Evolutionary conservation across 75 land plant species (phyloP).

Genomic region (Cupressus sempervirens): DNA sequence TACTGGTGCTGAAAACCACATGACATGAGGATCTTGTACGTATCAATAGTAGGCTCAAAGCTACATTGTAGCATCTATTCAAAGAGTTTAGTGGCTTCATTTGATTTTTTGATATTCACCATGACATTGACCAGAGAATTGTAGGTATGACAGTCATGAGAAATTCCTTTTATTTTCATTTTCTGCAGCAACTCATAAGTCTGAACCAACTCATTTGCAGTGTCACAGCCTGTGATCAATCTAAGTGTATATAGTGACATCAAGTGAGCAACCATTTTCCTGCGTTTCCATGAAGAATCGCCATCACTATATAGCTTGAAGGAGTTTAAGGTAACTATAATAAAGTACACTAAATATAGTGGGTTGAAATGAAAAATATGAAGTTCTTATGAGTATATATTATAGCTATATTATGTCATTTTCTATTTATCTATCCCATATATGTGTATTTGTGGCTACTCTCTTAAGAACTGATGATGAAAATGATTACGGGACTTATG

Average conservation of each 20-base stretch:
- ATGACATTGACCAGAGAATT: slow-evolving; percentile 58
- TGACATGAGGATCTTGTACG: slow-evolving; percentile 67
- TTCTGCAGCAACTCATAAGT: slow-evolving; percentile 40
- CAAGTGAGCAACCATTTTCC: slow-evolving; percentile 31
- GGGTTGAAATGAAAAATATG: too few relatives aligned
- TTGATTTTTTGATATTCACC: slow-evolving; percentile 35
- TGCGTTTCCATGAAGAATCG: slow-evolving; percentile 57
- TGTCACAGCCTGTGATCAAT: slow-evolving; percentile 61
- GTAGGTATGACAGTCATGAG: slow-evolving; percentile 42
- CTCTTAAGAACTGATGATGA: too few relatives aligned
- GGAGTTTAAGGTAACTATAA: too few relatives aligned
- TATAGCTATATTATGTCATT: too few relatives aligned
- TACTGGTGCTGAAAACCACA: slow-evolving; percentile 42
- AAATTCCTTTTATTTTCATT: slow-evolving; percentile 47
- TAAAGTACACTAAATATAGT: too few relatives aligned
- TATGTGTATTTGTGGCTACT: too few relatives aligned
- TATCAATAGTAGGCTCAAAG: slow-evolving; percentile 51
- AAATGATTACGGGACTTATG: too few relatives aligned
- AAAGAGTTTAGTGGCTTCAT: slow-evolving; percentile 42
- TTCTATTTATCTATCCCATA: too few relatives aligned
- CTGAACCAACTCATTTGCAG: slow-evolving; percentile 38
- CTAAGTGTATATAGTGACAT: slow-evolving; percentile 59
- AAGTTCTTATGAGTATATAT: too few relatives aligned
- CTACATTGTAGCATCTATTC: slow-evolving; percentile 55
- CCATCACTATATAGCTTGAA: too few relatives aligned